Evolutionary conservation across 106 monocot species (phyloP).

Genomic region (Dioscorea dumetorum): DNA sequence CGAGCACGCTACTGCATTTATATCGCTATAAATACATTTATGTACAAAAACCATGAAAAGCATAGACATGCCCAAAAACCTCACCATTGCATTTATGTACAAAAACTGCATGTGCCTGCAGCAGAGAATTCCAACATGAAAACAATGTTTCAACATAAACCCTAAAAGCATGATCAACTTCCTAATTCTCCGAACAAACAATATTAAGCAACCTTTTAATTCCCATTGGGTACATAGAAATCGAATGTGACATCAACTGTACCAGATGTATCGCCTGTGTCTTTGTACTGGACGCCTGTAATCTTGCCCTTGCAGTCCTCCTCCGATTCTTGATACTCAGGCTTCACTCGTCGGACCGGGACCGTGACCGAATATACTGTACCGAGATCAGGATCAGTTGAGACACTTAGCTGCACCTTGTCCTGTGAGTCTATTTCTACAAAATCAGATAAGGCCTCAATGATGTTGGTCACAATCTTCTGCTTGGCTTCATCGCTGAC

Average conservation of each 20-base stretch:
- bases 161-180: no score
- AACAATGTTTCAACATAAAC: no score
- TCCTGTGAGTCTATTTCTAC: slow-evolving; percentile 92
- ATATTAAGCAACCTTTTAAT: neutral
- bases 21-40: no score
- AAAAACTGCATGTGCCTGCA: no score
- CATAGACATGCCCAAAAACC: no score
- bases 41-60: no score
- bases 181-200: no score
- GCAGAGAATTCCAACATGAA: no score
- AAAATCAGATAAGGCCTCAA: slow-evolving; percentile 74
- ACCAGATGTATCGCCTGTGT: slow-evolving; percentile 69
- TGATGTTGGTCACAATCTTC: slow-evolving; percentile 76
- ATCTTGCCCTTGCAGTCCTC: slow-evolving; percentile 70
- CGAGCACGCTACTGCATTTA: no score
- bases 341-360: slow-evolving; percentile 81
- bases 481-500: slow-evolving; percentile 88
- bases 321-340: slow-evolving; percentile 74
- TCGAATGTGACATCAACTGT: slow-evolving; percentile 82
- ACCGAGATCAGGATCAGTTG: slow-evolving; percentile 70
- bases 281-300: slow-evolving; percentile 57
- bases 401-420: slow-evolving; percentile 86
- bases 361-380: slow-evolving; percentile 82
- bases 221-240: slow-evolving; percentile 58
- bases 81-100: no score